Conservation (phyloP, 2,329 filamentous ascomycete species). For the Colletotrichum shisoi region DNA sequence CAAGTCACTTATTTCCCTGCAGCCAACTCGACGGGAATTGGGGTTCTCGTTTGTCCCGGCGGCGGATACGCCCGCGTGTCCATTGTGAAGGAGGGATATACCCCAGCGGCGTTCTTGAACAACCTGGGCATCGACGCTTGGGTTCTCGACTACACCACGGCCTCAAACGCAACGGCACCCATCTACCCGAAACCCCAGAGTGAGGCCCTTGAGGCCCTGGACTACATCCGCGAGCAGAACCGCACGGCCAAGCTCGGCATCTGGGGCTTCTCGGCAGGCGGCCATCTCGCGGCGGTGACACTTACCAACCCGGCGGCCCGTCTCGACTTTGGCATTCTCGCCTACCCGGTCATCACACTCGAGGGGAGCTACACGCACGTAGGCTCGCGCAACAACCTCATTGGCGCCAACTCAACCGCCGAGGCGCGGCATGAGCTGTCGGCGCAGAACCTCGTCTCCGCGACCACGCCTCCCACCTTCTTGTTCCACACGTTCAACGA, state of each 20-base stretch:
- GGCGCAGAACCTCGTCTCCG: constrained; percentile 43
- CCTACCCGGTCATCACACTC: constrained; percentile 42
- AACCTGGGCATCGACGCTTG: constrained; percentile 40
- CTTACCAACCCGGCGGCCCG: constrained; percentile 38
- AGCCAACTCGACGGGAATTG: constrained; percentile 31
- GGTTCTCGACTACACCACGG: constrained; percentile 41
- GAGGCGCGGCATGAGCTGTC: constrained; percentile 40
- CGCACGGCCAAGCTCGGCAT: constrained; percentile 40
- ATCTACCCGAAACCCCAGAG: constrained; percentile 39
- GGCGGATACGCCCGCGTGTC: constrained; percentile 39
- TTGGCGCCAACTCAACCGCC: constrained; percentile 38
- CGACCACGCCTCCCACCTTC: constrained; percentile 47
- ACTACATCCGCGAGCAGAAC: constrained; percentile 38
- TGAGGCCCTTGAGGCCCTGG: constrained; percentile 40
- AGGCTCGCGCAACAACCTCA: constrained; percentile 41
- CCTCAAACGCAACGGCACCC: constrained; percentile 36
- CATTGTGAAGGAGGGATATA: constrained; percentile 36
- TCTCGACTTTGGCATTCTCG: constrained; percentile 42
- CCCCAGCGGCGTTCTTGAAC: constrained; percentile 39
- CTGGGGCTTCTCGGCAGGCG: constrained; percentile 43
- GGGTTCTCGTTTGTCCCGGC: constrained; percentile 41
- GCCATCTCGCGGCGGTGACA: constrained; percentile 42
- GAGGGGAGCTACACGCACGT: constrained; percentile 37
- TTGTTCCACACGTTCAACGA: constrained; percentile 48
- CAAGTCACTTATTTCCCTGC: constrained; percentile 34